A percentile compares a stretch with the other conserved stretches of the same genome.
Conservation (phyloP, 1,139 yeast species). For the Pichia inconspicua region DNA sequence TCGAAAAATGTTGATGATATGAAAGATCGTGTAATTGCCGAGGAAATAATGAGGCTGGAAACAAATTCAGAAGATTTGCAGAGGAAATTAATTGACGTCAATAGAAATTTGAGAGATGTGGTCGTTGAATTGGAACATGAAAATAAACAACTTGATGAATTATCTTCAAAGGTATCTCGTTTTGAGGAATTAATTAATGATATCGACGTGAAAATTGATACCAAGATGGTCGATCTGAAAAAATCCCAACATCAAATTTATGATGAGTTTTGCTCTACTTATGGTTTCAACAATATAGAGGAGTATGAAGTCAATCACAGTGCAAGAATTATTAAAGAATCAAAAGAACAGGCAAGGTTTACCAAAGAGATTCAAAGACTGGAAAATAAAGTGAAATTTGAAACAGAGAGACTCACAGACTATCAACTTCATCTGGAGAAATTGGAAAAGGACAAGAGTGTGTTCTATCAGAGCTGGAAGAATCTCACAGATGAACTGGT, state of each 20-base stretch:
- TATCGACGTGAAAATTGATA: conserved; percentile 15
- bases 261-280: conserved; percentile 43
- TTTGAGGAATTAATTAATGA: conserved; percentile 19
- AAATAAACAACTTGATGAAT: conserved; percentile 27
- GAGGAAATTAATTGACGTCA: conserved; percentile 41
- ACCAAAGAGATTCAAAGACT: conserved; percentile 55
- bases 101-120: conserved; percentile 47
- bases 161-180: conserved; percentile 28
- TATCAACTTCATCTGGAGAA: conserved; percentile 38
- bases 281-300: conserved; percentile 46
- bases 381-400: conserved; percentile 57
- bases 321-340: conserved; percentile 46
- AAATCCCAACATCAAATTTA: conserved; percentile 41
- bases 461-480: conserved; percentile 31
- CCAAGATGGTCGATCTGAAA: conserved; percentile 30
- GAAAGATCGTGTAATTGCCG: conserved; percentile 48
- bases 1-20: conserved; percentile 46
- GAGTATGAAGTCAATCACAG: conserved; percentile 70
- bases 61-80: conserved; percentile 45
- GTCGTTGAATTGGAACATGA: conserved; percentile 51
- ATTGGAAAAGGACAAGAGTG: conserved; percentile 31
- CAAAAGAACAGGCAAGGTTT: conserved; percentile 58
- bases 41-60: conserved; percentile 49
- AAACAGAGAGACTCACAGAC: conserved; percentile 47
- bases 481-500: conserved; percentile 30